Evolutionary conservation across 2,329 filamentous ascomycete genomes (phyloP).

Genomic region (Arthrobotrys conoides): DNA sequence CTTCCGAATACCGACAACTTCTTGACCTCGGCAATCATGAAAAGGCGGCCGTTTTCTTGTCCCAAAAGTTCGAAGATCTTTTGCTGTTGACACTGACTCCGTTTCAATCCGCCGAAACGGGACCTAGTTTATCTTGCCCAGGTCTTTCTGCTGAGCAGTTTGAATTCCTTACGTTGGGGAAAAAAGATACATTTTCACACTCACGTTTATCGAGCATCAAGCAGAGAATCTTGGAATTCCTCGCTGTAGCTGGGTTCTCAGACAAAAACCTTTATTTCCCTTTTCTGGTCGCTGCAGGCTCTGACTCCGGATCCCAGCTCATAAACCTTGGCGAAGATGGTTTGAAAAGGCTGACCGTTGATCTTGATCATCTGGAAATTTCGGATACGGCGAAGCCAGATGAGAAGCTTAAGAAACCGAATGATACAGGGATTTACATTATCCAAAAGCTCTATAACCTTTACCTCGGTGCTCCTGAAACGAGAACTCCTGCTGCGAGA

Average conservation of each 20-base stretch:
- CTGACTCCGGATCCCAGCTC: conserved; percentile 84
- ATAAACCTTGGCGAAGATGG: conserved; percentile 89
- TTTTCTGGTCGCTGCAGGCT: conserved; percentile 81
- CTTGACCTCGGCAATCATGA: conserved; percentile 70
- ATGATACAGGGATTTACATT: conserved; percentile 66
- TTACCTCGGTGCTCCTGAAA: conserved; percentile 75
- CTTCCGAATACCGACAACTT: conserved; percentile 69
- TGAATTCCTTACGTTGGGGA: conserved; percentile 78
- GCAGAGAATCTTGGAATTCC: conserved; percentile 77
- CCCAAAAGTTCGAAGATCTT: conserved; percentile 82
- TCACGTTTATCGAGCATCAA: conserved; percentile 74
- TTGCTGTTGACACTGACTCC: conserved; percentile 75
- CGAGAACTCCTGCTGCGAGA: conserved; percentile 70
- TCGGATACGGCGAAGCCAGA: conserved; percentile 23
- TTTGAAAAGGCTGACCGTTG: conserved; percentile 73
- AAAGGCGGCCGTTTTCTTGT: conserved; percentile 71
- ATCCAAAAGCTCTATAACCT: conserved; percentile 78
- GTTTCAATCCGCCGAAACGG: conserved; percentile 32
- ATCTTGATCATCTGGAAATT: conserved; percentile 50
- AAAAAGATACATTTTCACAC: conserved; percentile 73
- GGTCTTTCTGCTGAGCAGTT: conserved; percentile 78
- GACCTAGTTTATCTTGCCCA: conserved; percentile 64
- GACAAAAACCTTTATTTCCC: conserved; percentile 87
- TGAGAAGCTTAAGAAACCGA: conserved; percentile 33
- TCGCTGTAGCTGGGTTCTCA: conserved; percentile 87